Percentiles rank a stretch among this genome's conserved stretches.
Evolutionary conservation across 345 rosid species (phyloP).

Genomic region (Viola odorata): DNA sequence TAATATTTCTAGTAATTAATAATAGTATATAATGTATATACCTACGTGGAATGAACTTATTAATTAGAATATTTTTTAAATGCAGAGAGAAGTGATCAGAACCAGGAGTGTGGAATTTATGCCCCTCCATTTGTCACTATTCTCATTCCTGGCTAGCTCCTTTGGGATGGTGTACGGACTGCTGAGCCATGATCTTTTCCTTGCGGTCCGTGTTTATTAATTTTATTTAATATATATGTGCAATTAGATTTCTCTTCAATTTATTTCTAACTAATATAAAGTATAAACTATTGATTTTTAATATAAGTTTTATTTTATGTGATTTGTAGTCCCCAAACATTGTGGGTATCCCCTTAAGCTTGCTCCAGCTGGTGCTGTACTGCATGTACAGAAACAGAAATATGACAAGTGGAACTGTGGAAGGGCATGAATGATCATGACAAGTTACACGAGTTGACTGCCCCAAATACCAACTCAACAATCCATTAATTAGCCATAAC

Average conservation of each 20-base stretch:
- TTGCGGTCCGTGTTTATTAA: conserved; percentile 46
- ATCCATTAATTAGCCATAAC: too few species aligned
- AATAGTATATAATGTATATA: too few species aligned
- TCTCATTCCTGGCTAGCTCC: conserved; percentile 64
- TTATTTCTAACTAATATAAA: not conserved
- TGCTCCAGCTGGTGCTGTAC: conserved; percentile 61
- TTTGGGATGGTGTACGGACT: conserved; percentile 76
- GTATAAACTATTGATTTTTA: not conserved
- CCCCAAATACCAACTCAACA: too few species aligned
- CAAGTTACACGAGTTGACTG: not conserved
- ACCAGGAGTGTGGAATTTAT: conserved; percentile 87
- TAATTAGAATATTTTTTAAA: not conserved
- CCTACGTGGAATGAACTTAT: too few species aligned
- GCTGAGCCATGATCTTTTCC: conserved; percentile 63
- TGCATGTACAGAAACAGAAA: conserved; percentile 54
- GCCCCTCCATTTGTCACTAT: conserved; percentile 80
- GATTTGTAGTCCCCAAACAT: conserved; percentile 63
- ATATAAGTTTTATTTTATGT: not conserved
- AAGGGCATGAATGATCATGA: conserved; percentile 22
- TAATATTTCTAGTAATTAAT: too few species aligned
- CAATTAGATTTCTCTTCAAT: not conserved
- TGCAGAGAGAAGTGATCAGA: conserved; percentile 67
- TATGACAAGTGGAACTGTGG: too few species aligned
- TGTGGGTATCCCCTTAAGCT: conserved; percentile 59
- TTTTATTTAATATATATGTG: too few species aligned